These are phyloP conservation scores for Blastocladiella emersonii DNA, from an alignment of 371 early-diverging fungal genomes.

Conservation along the genomic window DNA sequence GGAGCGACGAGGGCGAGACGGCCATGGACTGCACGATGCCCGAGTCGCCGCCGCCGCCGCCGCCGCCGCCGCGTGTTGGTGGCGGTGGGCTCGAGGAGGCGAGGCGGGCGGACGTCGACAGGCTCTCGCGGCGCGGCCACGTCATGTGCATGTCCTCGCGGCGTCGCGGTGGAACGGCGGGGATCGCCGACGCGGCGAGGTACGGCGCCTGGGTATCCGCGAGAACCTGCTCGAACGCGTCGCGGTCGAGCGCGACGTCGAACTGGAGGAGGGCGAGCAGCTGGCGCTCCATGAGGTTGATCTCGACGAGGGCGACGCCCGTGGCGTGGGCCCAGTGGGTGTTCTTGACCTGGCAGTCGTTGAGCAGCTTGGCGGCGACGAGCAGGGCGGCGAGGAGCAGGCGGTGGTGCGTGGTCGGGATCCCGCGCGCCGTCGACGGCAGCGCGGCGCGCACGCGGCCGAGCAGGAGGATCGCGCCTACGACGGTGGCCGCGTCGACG, in stretches of 20 bases:
- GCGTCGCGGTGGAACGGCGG: no score
- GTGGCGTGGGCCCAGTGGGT: not conserved
- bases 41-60: no score
- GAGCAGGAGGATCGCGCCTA: not conserved
- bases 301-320: not conserved
- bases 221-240: not conserved
- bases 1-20: no score
- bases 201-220: not conserved
- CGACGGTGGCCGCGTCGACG: not conserved
- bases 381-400: not conserved
- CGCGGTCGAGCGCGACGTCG: not conserved
- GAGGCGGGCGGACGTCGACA: no score
- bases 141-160: no score
- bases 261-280: not conserved
- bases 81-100: no score
- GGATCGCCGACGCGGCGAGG: no score
- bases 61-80: no score
- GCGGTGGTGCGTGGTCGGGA: not conserved
- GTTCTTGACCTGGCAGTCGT: not conserved
- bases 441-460: not conserved
- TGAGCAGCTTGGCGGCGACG: not conserved
- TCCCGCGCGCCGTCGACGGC: not conserved
- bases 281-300: not conserved
- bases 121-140: no score
- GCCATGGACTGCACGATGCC: no score